These are phyloP conservation scores for Termitomyces sp. DNA, from an alignment of 768 basidiomycete species.

Conservation along the genomic window DNA sequence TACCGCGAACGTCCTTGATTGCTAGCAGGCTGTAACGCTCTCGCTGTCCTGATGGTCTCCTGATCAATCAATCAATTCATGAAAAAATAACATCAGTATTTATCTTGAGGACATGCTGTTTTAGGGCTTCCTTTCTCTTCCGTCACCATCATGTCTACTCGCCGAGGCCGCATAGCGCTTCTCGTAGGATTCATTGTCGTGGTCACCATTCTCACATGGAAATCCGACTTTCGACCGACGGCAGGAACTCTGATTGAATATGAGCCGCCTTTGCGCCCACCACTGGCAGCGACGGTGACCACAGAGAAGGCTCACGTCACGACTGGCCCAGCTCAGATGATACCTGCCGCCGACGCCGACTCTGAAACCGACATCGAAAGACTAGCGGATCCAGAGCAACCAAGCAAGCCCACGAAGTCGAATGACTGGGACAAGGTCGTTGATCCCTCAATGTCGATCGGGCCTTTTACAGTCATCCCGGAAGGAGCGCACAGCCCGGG, in stretches of 20 bases:
- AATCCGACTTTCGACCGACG: conserved; percentile 5
- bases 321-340: not conserved
- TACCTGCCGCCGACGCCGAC: not conserved
- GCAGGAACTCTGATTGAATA: not conserved
- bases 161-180: conserved; percentile 10
- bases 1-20: not conserved
- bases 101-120: too few relatives aligned
- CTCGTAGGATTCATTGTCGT: conserved; percentile 5
- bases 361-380: not conserved
- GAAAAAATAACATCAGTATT: too few relatives aligned
- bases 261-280: conserved; percentile 6
- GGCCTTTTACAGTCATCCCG: conserved; percentile 28
- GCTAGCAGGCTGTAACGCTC: not conserved
- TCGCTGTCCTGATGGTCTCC: not conserved
- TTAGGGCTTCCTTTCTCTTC: too few relatives aligned
- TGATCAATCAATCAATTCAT: not conserved
- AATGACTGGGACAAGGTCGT: too few relatives aligned
- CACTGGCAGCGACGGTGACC: not conserved
- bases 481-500: conserved; percentile 49
- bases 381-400: not conserved
- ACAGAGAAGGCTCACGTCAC: not conserved
- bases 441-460: not conserved
- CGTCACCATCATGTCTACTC: conserved; percentile 9
- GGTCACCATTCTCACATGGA: conserved; percentile 7
- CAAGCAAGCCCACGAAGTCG: not conserved